Percentiles rank a stretch among this genome's conserved stretches.
phyloP scores from a whole-genome alignment of 768 basidiomycete genomes.

The Pleurotus salmoneostramineus region DNA sequence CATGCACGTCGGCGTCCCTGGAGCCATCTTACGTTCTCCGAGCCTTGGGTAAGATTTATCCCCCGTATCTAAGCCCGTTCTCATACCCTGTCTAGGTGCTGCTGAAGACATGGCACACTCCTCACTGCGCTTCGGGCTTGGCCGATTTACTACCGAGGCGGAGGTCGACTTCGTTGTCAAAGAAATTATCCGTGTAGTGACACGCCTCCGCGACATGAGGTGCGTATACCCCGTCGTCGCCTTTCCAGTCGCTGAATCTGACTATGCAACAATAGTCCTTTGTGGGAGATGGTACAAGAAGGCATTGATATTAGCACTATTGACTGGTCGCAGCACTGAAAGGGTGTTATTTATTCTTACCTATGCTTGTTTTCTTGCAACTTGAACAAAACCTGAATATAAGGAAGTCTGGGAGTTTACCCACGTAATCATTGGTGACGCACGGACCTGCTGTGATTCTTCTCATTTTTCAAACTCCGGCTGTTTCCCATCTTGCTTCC shows the following conservation, averaged over 20 bases:
- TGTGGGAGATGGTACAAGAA: constrained; percentile 99
- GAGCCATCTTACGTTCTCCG: constrained; percentile 98
- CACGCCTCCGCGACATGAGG: constrained; percentile 92
- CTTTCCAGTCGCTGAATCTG: no score
- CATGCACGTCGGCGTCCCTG: constrained; percentile 96
- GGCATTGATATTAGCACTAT: constrained; percentile 95
- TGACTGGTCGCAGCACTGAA: constrained; percentile 85
- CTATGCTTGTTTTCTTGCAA: neutral
- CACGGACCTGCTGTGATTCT: constrained; percentile 14
- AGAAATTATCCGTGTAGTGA: constrained; percentile 85
- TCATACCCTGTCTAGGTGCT: constrained; percentile 51
- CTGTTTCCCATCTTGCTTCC: constrained; percentile 27
- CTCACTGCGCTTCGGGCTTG: constrained; percentile 94
- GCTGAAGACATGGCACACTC: constrained; percentile 99
- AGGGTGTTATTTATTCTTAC: constrained; percentile 15
- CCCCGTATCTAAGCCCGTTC: neutral
- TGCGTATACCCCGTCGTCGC: constrained; percentile 22
- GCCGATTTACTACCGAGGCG: constrained; percentile 95
- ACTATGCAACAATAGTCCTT: no score
- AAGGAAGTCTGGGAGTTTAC: neutral
- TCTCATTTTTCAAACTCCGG: constrained; percentile 41
- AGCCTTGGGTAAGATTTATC: constrained; percentile 64
- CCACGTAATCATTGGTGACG: neutral
- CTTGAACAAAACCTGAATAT: neutral
- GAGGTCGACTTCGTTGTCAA: constrained; percentile 93